Evolutionary conservation across 129 eudicot species (phyloP).

Genomic region (Pulicaria dysenterica): DNA sequence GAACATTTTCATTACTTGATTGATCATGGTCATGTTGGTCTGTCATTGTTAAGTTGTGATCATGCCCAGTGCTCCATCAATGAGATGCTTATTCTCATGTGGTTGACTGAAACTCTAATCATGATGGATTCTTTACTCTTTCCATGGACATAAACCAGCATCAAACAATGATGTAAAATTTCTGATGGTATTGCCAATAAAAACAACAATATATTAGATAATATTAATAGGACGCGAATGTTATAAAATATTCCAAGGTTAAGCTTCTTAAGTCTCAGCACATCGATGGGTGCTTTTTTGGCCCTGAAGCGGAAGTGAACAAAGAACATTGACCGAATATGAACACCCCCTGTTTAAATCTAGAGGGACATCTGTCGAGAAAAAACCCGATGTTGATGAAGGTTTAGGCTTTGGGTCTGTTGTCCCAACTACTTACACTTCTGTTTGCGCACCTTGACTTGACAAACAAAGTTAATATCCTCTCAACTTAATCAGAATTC

Average conservation of each 20-base stretch:
- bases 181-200: constrained; percentile 5
- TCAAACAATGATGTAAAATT: constrained; percentile 19
- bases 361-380: no score
- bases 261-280: background rate
- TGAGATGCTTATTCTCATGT: constrained; percentile 14
- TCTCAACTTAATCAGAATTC: no score
- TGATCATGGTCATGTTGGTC: constrained; percentile 29
- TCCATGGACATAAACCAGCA: constrained; percentile 17
- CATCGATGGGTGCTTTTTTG: constrained; percentile 10
- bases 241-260: constrained; percentile 12
- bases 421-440: no score
- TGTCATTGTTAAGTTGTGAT: constrained; percentile 29
- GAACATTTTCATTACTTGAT: constrained; percentile 51
- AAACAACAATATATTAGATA: constrained; percentile 26
- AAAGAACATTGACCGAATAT: constrained; percentile 1
- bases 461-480: background rate
- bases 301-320: constrained; percentile 26
- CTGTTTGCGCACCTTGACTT: background rate
- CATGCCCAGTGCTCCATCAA: constrained; percentile 23
- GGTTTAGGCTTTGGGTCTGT: no score
- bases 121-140: constrained; percentile 8
- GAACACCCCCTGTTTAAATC: no score
- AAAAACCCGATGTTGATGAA: no score
- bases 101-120: background rate
- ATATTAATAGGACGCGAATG: constrained; percentile 30